Conservation (phyloP, 495 filamentous ascomycete genomes). For the Hyaloscypha bicolor region DNA sequence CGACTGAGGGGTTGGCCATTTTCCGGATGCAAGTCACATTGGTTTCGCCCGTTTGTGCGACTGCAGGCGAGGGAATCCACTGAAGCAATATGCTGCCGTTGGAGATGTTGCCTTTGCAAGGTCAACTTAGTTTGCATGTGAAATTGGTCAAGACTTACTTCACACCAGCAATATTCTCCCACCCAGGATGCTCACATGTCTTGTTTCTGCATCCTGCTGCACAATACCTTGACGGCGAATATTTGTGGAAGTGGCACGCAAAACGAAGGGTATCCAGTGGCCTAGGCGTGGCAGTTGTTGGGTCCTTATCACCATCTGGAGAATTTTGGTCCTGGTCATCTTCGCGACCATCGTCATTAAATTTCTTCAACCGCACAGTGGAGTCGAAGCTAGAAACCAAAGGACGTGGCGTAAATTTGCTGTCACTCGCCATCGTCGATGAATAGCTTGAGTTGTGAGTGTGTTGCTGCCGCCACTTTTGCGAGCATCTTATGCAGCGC, state of each 20-base stretch:
- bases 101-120: not conserved
- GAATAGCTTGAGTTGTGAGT: no score
- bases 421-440: not conserved
- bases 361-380: not conserved
- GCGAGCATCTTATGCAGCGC: no score
- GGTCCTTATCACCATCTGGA: not conserved
- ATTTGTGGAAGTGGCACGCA: constrained; percentile 2
- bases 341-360: not conserved
- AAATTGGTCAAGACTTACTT: not conserved
- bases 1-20: not conserved
- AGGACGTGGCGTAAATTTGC: not conserved
- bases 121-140: not conserved
- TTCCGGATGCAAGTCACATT: not conserved
- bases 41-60: no score
- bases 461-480: no score
- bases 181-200: not conserved
- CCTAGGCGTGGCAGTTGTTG: not conserved
- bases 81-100: not conserved
- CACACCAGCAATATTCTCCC: not conserved
- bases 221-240: not conserved
- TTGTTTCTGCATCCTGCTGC: not conserved
- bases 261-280: not conserved
- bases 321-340: not conserved
- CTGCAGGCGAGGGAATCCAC: no score
- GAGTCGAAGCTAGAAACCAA: not conserved